Base-by-base conservation (phyloP, 352 stramenopile genomes). In the Phytophthora niederhauseri region DNA sequence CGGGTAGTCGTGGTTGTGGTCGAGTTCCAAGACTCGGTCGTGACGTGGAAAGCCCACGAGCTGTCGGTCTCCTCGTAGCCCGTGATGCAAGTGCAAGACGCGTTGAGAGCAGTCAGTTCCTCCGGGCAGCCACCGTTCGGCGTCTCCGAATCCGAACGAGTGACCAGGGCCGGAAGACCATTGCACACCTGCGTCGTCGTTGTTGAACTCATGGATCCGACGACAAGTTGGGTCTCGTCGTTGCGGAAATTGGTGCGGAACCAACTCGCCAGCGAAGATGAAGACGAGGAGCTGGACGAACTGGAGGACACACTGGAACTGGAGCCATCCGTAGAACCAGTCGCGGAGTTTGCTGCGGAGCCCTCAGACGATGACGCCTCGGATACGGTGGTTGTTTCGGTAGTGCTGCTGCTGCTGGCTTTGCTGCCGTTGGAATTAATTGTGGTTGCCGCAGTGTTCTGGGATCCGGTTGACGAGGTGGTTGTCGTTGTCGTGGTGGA, bases 41-140 rank as follows among this genome's bases (percentile, higher is more conserved):
- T 72, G 24, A 81, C 48, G 28, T 62, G 57, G 19, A 84, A 84
- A 12, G 36, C 3, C 76, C 76, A 84, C 22, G 64, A 66, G 7
- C 38, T 59, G 8, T 65, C 56, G 2, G 56, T 73, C 46, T 73
- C 49, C 11, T 48, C 66, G 57, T 73, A 77, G 4, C 68, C 74
- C 31, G 71, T 78, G 22, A 84, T 61, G 36, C 74, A 84, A 19
- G 77, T 81, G 43, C 74, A 84, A 22, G 77, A 84, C 6, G 68
- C 74, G 41, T 78, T 77, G 30, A 82, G 57, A 15, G 68, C 59
- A 48, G 77, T 77, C 8, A 82, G 56, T 31, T 68, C 68, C 43
- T 78, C 68, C 0, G 77, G 75, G 20, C 77, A 84, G 12, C 63
- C 74, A 11, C 74, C 72, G 56, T 84, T 84, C 5, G 74, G 61